Conservation (phyloP, 164 flowering plant species). For the Annona squamosa region DNA sequence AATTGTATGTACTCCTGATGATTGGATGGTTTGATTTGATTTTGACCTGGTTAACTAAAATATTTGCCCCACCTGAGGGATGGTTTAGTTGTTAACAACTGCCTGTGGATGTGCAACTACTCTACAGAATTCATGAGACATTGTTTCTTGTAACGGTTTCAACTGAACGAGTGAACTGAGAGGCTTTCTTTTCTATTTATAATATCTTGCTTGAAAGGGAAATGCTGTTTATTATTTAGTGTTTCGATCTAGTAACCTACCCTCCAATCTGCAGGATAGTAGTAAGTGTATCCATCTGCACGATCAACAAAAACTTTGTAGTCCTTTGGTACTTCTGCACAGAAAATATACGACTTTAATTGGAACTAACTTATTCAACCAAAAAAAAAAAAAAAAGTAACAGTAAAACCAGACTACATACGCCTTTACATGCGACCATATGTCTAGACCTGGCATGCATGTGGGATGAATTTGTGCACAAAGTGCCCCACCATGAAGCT, state of each 20-base stretch:
- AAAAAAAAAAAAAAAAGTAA: neutral
- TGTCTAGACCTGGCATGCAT: neutral
- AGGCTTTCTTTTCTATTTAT: no score
- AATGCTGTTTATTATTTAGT: no score
- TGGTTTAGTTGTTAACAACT: neutral
- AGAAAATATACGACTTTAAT: conserved; percentile 6
- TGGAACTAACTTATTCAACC: neutral
- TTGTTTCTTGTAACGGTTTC: neutral
- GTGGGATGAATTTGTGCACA: neutral
- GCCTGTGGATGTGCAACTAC: neutral
- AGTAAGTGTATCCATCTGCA: conserved; percentile 73
- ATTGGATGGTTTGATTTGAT: neutral
- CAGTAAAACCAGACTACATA: neutral
- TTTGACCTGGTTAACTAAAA: neutral
- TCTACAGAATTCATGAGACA: neutral
- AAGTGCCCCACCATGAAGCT: neutral
- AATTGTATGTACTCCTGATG: neutral
- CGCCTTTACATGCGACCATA: neutral
- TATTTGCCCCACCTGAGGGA: neutral
- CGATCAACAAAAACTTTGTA: conserved; percentile 59
- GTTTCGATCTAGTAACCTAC: conserved; percentile 21
- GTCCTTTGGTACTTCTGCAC: conserved; percentile 55
- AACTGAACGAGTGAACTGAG: neutral
- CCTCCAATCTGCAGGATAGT: conserved; percentile 88
- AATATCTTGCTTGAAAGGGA: no score